Base-by-base conservation (phyloP, 2,329 filamentous ascomycete species). In the Colletotrichum sojae region DNA sequence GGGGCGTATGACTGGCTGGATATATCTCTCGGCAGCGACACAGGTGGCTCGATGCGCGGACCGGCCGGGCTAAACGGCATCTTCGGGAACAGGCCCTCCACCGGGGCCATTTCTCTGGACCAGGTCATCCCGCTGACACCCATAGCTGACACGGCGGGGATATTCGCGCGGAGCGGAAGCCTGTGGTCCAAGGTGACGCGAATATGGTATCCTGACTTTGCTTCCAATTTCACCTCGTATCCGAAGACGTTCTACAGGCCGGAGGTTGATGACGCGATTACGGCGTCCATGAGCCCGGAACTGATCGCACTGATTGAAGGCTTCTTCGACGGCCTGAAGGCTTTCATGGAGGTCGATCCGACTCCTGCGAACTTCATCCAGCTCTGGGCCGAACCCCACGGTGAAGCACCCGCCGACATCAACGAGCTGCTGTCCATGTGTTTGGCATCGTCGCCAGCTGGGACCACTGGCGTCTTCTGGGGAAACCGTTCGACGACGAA, bases 41-140 rank as follows among this genome's bases (percentile, higher is more conserved):
- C 72, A n/a, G 71, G 71, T 15, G 68, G 64, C 18, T 63, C 57
- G 13, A 70, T 68, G 64, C 57, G 68, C 6, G 63, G 68, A 5
- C 84, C 84, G 0, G 81, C 83, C 1, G 78, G 77, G 0, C 74
- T 78, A 0, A 77, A 82, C 15, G 84, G 84, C 1, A 67, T 83
- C 0, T 85, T 82, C 43, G 85, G 82, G 0, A 83, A 83, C 61
- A 75, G 84, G 0, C 83, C 83, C 0, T 79, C 79, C 36, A 79
- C 81, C 4, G 80, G 77, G 0, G 73, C 82, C 2, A 79, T 84
- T 2, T 72, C 71, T 0, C 74, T 85, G 0, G 80, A 82, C 12
- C 71, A 79, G 3, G 82, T 81, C 1, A 76, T 84, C 61, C 82
- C 84, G 0, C 71, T 86, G 1, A 78, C 77, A 0, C 74, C 80